Base-by-base conservation (phyloP, 2,329 filamentous ascomycete genomes). In the Thelonectria discophora region DNA sequence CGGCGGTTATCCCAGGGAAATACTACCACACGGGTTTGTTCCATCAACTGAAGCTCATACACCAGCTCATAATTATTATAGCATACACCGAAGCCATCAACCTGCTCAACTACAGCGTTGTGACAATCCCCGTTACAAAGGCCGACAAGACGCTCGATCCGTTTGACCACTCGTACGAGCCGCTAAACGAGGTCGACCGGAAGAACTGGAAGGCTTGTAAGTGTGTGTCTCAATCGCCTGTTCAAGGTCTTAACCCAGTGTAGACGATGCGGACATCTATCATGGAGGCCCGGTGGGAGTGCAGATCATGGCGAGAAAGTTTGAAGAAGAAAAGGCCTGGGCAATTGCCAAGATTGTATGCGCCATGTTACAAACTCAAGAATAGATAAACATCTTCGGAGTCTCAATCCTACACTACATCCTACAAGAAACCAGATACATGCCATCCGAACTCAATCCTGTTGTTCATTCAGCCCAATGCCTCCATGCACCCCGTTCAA, bases 61-160 rank as follows among this genome's bases (percentile, higher is more conserved):
- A 1, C 4, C 11, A 30, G 0, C 15, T 62, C 20, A 50, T 20
- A 15, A 20, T 13, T 6, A 12, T 37, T 17, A 9, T 3, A 76
- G 75, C 62, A 4, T 78, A 78, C 7, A 74, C 73, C 1, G 68
- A 72, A 37, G 58, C 77, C 12, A 77, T 86, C 46, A 89, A 88
- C 65, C 49, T 85, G 17, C 65, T 88, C 17, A 85, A 88, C 68
- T 88, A 88, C 59, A 84, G 81, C 1, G 77, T 76, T 32, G 80
- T 81, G 0, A 78, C 83, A 1, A 77, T 89, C 17, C 86, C 86
- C 0, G 83, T 88, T 1, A 87, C 84, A 0, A 79, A 73, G 45
- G 84, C 80, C 0, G 80, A 88, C 58, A 82, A 83, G 67, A 69
- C 54, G 0, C 52, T 86, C 5, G 86, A 88, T 69, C 66, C 74